phyloP scores from a whole-genome alignment of 192 early-diverging fungal genomes.

The Polychytrium aggregatum region DNA sequence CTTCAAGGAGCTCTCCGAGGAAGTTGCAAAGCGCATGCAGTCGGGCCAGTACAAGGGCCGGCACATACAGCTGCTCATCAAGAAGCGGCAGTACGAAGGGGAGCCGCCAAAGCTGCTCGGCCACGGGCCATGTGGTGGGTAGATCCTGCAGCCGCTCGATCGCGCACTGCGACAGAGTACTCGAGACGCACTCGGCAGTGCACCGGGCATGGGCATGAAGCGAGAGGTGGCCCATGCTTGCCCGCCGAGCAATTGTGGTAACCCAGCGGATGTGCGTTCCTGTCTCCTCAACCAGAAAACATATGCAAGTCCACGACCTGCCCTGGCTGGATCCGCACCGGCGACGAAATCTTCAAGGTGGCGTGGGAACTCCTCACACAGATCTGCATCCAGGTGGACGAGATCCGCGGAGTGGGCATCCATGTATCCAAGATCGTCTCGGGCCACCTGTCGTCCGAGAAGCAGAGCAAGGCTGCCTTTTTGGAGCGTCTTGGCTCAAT shows the following conservation, averaged over 20 bases:
- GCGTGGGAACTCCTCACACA: slow-evolving; percentile 10
- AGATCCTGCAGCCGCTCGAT: too few relatives aligned
- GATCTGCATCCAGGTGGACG: slow-evolving; percentile 10
- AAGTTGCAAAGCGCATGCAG: slow-evolving; percentile 53
- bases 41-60: slow-evolving; percentile 40
- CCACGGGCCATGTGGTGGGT: slow-evolving; percentile 25
- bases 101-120: slow-evolving; percentile 36
- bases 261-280: neutral
- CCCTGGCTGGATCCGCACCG: neutral
- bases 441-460: too few relatives aligned
- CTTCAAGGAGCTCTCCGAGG: slow-evolving; percentile 46
- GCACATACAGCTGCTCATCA: slow-evolving; percentile 59
- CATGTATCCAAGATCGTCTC: slow-evolving; percentile 18
- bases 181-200: too few relatives aligned
- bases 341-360: slow-evolving; percentile 8
- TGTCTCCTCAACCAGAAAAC: slow-evolving; percentile 14
- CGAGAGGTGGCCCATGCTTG: neutral
- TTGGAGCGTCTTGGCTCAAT: too few relatives aligned
- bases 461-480: too few relatives aligned
- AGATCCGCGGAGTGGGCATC: slow-evolving; percentile 32
- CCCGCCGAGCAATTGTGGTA: neutral
- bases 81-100: slow-evolving; percentile 29
- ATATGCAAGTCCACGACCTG: slow-evolving; percentile 16
- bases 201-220: too few relatives aligned
- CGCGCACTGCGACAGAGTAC: too few relatives aligned